phyloP scores from a whole-genome alignment of 371 early-diverging fungal species.

The Mucor piriformis region DNA sequence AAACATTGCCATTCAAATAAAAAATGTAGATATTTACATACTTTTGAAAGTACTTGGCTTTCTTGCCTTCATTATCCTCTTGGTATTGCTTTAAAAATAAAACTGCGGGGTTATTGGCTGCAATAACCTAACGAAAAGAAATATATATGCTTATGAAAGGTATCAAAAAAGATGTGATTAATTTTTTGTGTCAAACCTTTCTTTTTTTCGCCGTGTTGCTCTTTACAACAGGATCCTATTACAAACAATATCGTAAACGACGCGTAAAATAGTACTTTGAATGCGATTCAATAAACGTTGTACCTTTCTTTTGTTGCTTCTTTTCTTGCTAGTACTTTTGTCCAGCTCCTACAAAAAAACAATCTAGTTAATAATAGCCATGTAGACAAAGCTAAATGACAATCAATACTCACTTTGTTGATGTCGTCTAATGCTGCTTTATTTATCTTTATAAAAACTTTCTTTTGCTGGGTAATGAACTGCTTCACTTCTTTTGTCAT shows the following conservation, averaged over 20 bases:
- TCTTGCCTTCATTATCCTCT: slow-evolving; percentile 6
- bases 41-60: slow-evolving; percentile 14
- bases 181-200: background rate
- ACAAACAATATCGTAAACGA: slow-evolving; percentile 13
- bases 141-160: slow-evolving; percentile 8
- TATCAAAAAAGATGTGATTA: slow-evolving; percentile 1
- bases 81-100: slow-evolving; percentile 5
- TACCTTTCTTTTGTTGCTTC: slow-evolving; percentile 3
- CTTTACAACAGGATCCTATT: slow-evolving; percentile 5
- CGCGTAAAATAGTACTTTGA: slow-evolving; percentile 11
- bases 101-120: slow-evolving; percentile 7
- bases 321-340: background rate
- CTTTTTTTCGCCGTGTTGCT: background rate
- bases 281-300: slow-evolving; percentile 8
- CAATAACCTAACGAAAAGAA: slow-evolving; percentile 5
- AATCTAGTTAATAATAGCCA: background rate
- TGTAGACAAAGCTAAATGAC: background rate
- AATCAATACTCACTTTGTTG: background rate
- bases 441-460: background rate
- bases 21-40: slow-evolving; percentile 9
- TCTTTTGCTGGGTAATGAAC: background rate
- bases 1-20: slow-evolving; percentile 12
- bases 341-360: background rate
- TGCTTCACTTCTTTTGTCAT: background rate
- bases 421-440: background rate